Conservation (phyloP, 2,329 filamentous ascomycete species). For the Talaromyces islandicus region DNA sequence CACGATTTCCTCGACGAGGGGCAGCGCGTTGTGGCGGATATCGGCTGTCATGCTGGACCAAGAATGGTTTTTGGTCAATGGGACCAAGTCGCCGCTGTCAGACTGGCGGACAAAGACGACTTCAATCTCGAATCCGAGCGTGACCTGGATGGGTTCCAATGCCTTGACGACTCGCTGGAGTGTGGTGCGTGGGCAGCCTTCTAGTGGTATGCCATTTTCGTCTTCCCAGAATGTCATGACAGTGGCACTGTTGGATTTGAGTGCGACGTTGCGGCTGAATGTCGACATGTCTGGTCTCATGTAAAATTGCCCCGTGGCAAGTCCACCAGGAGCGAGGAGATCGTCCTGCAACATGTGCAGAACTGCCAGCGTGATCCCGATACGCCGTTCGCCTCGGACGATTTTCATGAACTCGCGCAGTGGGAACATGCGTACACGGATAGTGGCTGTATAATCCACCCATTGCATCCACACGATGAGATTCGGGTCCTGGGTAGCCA, state of each 20-base stretch:
- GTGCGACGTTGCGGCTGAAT: constrained; percentile 53
- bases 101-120: constrained; percentile 60
- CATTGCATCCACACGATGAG: constrained; percentile 69
- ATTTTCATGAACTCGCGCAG: constrained; percentile 50
- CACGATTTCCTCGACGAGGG: constrained; percentile 62
- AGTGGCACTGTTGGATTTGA: constrained; percentile 54
- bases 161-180: constrained; percentile 51
- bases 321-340: constrained; percentile 44
- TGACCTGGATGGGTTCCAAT: constrained; percentile 52
- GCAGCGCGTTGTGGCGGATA: constrained; percentile 45
- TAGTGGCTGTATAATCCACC: constrained; percentile 68
- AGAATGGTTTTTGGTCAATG: constrained; percentile 59
- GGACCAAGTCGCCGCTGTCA: constrained; percentile 28
- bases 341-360: constrained; percentile 67
- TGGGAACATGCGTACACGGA: constrained; percentile 63
- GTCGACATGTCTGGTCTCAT: constrained; percentile 61
- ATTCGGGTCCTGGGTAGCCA: constrained; percentile 45
- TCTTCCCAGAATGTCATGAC: constrained; percentile 63
- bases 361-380: constrained; percentile 60
- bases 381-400: constrained; percentile 40
- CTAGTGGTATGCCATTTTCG: constrained; percentile 45
- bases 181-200: constrained; percentile 61
- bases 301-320: constrained; percentile 59
- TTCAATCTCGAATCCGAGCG: constrained; percentile 77
- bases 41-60: constrained; percentile 64